Conservation (phyloP, 441 rosid species). For the Capsella rubella region DNA sequence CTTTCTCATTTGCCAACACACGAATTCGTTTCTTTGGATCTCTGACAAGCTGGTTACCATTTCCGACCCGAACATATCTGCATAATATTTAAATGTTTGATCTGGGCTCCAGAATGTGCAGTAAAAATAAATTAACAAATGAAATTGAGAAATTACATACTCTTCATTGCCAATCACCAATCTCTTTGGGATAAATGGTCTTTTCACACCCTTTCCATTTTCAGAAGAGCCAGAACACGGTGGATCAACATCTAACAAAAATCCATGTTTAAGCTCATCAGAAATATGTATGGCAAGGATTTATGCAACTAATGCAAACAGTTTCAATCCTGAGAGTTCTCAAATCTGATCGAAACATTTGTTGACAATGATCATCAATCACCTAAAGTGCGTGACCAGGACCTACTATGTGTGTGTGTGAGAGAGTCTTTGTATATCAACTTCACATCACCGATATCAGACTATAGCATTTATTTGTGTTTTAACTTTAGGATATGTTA, state of each 20-base stretch:
- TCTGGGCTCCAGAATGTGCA: slow-evolving; percentile 14
- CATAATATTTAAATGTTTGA: slow-evolving; percentile 43
- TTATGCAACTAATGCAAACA: slow-evolving; percentile 9
- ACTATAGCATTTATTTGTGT: slow-evolving; percentile 20
- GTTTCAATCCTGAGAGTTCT: slow-evolving; percentile 33
- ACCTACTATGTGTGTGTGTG: slow-evolving; percentile 1
- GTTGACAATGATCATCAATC: slow-evolving; percentile 23
- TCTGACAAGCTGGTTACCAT: slow-evolving; percentile 94
- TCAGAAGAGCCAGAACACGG: slow-evolving; percentile 43
- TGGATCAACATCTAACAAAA: slow-evolving; percentile 60
- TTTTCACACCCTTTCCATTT: slow-evolving; percentile 55
- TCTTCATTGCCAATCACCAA: slow-evolving; percentile 86
- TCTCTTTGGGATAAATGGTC: slow-evolving; percentile 82
- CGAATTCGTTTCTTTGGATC: slow-evolving; percentile 96
- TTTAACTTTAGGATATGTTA: slow-evolving; percentile 42
- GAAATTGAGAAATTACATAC: slow-evolving; percentile 34
- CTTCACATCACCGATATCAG: slow-evolving; percentile 11
- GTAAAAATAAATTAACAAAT: not conserved
- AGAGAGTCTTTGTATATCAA: not conserved
- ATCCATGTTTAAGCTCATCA: slow-evolving; percentile 16
- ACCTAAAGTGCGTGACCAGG: slow-evolving; percentile 28
- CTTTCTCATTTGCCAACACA: slow-evolving; percentile 93
- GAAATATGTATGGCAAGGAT: slow-evolving; percentile 1
- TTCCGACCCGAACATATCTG: slow-evolving; percentile 97
- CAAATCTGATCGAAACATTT: slow-evolving; percentile 10